A percentile compares a stretch with the other conserved stretches of the same genome.
Conservation (phyloP, 1,139 yeast genomes). For the Magnusiomyces suaveolens region DNA sequence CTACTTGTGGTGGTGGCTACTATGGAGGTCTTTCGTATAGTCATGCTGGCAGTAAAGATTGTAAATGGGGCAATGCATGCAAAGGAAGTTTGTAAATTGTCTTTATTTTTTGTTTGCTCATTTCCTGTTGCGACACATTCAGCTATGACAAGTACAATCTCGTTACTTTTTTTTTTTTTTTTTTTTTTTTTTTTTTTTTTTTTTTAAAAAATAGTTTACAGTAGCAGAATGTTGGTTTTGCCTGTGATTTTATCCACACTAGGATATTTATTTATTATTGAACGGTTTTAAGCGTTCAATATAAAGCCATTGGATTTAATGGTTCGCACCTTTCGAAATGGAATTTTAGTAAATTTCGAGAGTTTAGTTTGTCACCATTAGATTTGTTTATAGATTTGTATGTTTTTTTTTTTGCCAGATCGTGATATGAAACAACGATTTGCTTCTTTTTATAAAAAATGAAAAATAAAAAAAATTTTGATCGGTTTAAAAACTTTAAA, state of each 20-base stretch:
- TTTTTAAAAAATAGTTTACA: no score
- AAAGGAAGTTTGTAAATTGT: neutral
- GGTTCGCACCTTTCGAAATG: neutral
- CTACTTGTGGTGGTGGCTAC: constrained; percentile 4
- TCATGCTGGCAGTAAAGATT: constrained; percentile 1
- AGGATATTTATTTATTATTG: no score
- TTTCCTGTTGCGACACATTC: neutral
- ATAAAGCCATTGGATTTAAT: neutral
- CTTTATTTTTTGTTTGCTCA: neutral
- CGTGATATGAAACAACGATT: neutral
- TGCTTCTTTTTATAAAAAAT: no score
- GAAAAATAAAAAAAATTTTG: no score
- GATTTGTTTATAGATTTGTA: neutral
- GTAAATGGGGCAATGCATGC: neutral
- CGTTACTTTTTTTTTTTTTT: neutral
- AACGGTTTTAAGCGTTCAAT: neutral
- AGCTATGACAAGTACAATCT: neutral
- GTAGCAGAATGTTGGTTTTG: neutral
- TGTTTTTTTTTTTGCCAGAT: neutral
- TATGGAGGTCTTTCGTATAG: neutral
- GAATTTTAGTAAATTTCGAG: neutral
- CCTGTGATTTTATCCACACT: no score
- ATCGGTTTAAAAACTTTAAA: no score
- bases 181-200: no score
- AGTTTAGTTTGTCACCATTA: neutral